Evolutionary conservation across 2,329 filamentous ascomycete genomes (phyloP), one percentile per base, ranked within the genome.

Genomic region (Colletotrichum sp.): DNA sequence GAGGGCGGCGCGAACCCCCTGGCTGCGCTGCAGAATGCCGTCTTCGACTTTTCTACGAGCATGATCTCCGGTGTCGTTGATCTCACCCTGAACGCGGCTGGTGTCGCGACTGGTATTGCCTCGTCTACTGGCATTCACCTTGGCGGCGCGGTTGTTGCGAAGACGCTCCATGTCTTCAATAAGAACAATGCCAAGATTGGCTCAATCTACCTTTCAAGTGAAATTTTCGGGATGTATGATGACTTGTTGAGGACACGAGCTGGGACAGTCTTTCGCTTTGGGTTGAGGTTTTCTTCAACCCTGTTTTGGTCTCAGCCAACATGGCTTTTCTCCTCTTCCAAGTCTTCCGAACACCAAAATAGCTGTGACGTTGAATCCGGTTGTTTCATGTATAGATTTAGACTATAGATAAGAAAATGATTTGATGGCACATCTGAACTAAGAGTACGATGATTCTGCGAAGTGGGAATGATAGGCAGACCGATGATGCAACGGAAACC

Each of bases 301-400:
- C 12, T 26, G 52, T 57, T 26, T 0, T n/a, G 52, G 21, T 26
- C 3, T 2, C 21, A 57, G 52, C 52, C 21, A 26, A 16, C 3
- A 8, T 26, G 21, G 52, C 2, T 5, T 8, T 57, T 57, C 16
- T 26, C 52, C 21, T 57, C 52, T 3, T 57, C 3, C 52, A 0
- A 15, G 1, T 15, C 3, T 57, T 16, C 2, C 52, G 21, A 57
- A 10, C 18, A 15, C 8, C 6, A 5, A 26, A 55, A 10, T 1
- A 18, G 0, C 5, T 24, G 2, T 55, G 21, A 24, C 8, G 0
- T 24, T 26, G 10, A 1, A 24, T 8, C 8, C 4, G 6, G 3
- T 55, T 24, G 52, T 26, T 5, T 8, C 52, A 26, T 0, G 10
- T 5, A 4, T 26, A 16, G 12, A 4, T 16, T 16, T 26, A 16